phyloP scores from a whole-genome alignment of 2,329 filamentous ascomycete genomes.

The Raffaelea albimanens region DNA sequence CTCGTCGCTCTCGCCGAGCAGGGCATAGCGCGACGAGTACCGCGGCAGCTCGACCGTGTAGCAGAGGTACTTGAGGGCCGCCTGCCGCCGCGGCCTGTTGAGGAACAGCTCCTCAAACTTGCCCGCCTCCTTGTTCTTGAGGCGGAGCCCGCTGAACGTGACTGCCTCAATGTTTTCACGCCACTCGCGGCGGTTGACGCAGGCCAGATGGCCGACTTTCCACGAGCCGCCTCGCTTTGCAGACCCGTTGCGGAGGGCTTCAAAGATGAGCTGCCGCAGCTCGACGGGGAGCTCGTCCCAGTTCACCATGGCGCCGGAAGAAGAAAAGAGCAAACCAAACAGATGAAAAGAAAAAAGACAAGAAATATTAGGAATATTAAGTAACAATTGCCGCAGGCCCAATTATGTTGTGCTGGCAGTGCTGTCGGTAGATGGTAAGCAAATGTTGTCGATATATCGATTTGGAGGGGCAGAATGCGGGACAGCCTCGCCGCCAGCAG shows the following conservation, averaged over 20 bases:
- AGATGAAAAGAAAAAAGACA: no score
- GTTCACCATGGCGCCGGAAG: background rate
- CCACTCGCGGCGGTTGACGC: constrained; percentile 19
- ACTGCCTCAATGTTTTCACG: constrained; percentile 16
- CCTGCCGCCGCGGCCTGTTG: constrained; percentile 12
- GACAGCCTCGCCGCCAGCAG: no score
- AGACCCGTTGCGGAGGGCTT: constrained; percentile 1
- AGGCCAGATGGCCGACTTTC: constrained; percentile 11
- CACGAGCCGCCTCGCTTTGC: background rate
- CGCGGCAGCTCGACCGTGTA: constrained; percentile 15
- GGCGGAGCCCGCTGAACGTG: constrained; percentile 15
- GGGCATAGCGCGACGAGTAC: constrained; percentile 11
- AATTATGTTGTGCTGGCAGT: no score
- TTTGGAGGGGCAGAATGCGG: no score
- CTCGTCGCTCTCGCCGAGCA: constrained; percentile 14
- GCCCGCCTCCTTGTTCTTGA: constrained; percentile 12
- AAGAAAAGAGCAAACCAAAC: background rate
- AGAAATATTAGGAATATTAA: no score
- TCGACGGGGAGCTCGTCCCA: constrained; percentile 6
- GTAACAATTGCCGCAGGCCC: no score
- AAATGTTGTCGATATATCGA: no score
- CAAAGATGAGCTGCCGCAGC: constrained; percentile 10
- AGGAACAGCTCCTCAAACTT: constrained; percentile 14
- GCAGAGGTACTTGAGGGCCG: constrained; percentile 14
- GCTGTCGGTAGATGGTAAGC: no score